These are phyloP conservation scores for Dimargaris xerosporica DNA, from an alignment of 192 early-diverging fungal genomes.

Conservation along the genomic window DNA sequence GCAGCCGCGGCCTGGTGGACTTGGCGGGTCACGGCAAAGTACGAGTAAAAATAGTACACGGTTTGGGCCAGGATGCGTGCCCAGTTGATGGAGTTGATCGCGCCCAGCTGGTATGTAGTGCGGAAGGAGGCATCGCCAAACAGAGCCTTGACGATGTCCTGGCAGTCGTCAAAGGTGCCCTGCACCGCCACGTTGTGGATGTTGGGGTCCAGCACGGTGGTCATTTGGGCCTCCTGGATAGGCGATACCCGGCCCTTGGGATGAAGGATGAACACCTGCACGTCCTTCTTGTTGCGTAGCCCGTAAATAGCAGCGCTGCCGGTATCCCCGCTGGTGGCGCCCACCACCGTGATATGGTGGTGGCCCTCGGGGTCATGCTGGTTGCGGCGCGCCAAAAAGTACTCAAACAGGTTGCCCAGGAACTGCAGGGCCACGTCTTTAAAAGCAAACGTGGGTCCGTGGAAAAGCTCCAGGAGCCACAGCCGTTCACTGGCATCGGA, in stretches of 20 bases:
- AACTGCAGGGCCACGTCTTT: conserved; percentile 97
- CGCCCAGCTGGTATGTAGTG: conserved; percentile 61
- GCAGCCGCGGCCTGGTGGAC: conserved; percentile 18
- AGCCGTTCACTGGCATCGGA: conserved; percentile 13
- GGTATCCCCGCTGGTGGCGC: conserved; percentile 93
- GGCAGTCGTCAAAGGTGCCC: conserved; percentile 97
- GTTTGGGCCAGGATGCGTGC: conserved; percentile 93
- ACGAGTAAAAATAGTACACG: conserved; percentile 90
- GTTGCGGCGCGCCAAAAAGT: conserved; percentile 73
- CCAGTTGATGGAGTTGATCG: conserved; percentile 99
- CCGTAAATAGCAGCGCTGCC: conserved; percentile 98
- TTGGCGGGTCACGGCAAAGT: conserved; percentile 43
- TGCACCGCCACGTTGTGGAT: conserved; percentile 80
- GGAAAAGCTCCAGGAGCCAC: conserved; percentile 77
- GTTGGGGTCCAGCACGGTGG: conserved; percentile 80
- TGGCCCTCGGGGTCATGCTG: conserved; percentile 8
- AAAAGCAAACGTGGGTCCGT: conserved; percentile 96
- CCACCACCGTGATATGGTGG: conserved; percentile 72
- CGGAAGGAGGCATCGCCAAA: conserved; percentile 70
- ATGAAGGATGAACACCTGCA: conserved; percentile 86
- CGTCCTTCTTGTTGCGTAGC: conserved; percentile 79
- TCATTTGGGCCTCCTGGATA: conserved; percentile 98
- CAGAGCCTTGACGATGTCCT: conserved; percentile 84
- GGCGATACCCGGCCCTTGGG: conserved; percentile 80
- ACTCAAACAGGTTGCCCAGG: conserved; percentile 95